phyloP scores from a whole-genome alignment of 2,329 filamentous ascomycete genomes.

The Calonectria ilicicola region DNA sequence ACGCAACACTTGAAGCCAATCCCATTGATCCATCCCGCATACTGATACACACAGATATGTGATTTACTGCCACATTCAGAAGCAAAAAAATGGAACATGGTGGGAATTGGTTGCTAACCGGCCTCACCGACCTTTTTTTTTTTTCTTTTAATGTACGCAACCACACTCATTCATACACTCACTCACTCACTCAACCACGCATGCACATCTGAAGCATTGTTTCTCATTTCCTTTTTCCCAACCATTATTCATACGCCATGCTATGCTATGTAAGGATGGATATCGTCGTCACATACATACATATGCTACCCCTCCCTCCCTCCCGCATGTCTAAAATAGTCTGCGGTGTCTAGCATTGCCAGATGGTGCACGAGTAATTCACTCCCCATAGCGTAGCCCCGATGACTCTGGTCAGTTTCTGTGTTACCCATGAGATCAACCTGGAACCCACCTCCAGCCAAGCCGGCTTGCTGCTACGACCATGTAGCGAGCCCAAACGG shows the following conservation, averaged over 20 bases:
- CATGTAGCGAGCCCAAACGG: constrained; percentile 5
- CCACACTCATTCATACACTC: constrained; percentile 9
- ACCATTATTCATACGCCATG: neutral
- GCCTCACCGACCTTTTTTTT: constrained; percentile 18
- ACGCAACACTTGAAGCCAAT: constrained; percentile 5
- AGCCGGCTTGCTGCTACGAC: constrained; percentile 3
- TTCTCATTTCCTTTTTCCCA: neutral
- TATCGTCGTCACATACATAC: neutral
- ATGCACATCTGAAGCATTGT: constrained; percentile 1
- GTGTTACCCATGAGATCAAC: constrained; percentile 17
- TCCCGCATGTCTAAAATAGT: neutral
- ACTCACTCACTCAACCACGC: neutral
- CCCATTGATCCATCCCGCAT: constrained; percentile 9
- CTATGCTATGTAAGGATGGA: neutral
- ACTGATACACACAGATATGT: constrained; percentile 3
- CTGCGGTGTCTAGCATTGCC: neutral
- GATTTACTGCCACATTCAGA: neutral
- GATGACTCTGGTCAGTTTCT: constrained; percentile 18
- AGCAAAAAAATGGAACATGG: neutral
- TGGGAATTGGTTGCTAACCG: neutral
- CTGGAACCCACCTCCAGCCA: constrained; percentile 17
- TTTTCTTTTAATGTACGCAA: constrained; percentile 4
- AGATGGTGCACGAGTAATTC: constrained; percentile 18
- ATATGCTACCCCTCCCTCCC: neutral
- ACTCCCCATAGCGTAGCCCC: constrained; percentile 10